These are phyloP conservation scores for Meyerozyma sp. DNA, from an alignment of 1,139 yeast genomes.

Conservation along the genomic window DNA sequence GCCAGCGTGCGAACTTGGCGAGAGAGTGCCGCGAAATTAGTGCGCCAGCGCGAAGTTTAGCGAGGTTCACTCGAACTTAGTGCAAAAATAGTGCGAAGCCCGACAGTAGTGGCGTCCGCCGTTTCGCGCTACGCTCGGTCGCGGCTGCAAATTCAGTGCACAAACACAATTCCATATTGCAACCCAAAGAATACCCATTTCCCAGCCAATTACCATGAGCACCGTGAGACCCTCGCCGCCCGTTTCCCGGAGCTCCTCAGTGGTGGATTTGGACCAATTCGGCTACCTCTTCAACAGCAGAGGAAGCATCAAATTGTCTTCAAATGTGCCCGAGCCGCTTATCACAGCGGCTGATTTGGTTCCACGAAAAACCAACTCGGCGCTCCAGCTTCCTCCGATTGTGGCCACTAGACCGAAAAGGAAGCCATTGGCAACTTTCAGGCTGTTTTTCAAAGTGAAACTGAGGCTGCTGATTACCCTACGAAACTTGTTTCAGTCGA, in stretches of 20 bases:
- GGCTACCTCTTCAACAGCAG: not conserved
- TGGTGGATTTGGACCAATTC: not conserved
- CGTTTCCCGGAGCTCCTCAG: not conserved
- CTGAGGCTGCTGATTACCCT: not conserved
- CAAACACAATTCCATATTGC: too few species aligned
- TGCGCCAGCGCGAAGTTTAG: too few species aligned
- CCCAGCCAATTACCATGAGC: not conserved
- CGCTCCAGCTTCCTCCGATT: not conserved
- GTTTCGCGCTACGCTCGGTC: too few species aligned
- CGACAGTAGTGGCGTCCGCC: too few species aligned
- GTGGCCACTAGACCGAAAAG: not conserved
- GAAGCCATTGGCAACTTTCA: not conserved
- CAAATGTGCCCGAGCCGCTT: not conserved
- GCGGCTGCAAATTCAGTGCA: too few species aligned
- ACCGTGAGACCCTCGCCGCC: not conserved
- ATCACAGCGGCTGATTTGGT: not conserved
- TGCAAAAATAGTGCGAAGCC: too few species aligned
- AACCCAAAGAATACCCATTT: too few species aligned
- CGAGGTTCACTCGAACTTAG: too few species aligned
- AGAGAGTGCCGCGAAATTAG: too few species aligned
- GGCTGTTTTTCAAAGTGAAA: not conserved
- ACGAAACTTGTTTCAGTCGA: not conserved
- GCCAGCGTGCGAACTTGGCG: too few species aligned
- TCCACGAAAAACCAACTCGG: not conserved
- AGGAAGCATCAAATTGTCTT: not conserved